Evolutionary conservation across 345 rosid species (phyloP).

Genomic region (Hibiscus mutabilis): DNA sequence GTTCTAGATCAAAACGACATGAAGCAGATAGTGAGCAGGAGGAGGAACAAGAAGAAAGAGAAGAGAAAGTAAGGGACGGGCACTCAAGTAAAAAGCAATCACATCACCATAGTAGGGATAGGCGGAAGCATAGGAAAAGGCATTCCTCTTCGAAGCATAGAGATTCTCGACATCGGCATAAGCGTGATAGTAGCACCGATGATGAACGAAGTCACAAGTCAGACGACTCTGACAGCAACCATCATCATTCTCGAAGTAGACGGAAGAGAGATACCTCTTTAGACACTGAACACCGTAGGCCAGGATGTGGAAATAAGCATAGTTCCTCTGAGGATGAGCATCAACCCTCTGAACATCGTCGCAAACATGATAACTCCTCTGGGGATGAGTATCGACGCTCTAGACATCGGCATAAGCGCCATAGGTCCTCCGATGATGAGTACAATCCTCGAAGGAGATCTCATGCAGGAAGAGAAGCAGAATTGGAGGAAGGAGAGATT

Average conservation of each 20-base stretch:
- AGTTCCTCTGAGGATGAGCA: constrained; percentile 33
- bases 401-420: constrained; percentile 21
- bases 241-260: constrained; percentile 20
- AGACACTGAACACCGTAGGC: not conserved
- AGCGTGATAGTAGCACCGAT: constrained; percentile 28
- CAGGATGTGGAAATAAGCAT: constrained; percentile 15
- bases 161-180: constrained; percentile 31
- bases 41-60: constrained; percentile 25
- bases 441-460: constrained; percentile 25
- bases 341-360: constrained; percentile 22
- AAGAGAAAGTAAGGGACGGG: constrained; percentile 35
- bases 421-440: constrained; percentile 32
- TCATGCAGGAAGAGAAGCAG: constrained; percentile 24
- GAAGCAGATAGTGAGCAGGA: constrained; percentile 14
- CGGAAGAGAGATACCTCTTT: constrained; percentile 15
- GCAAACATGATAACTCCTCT: constrained; percentile 24
- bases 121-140: constrained; percentile 43
- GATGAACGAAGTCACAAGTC: constrained; percentile 22
- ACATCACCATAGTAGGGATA: constrained; percentile 31
- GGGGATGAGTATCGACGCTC: constrained; percentile 33
- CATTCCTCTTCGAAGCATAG: constrained; percentile 43
- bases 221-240: constrained; percentile 27
- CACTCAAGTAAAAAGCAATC: constrained; percentile 44
- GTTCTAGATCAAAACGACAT: constrained; percentile 40
- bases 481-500: constrained; percentile 62